Conservation (phyloP, 2,329 filamentous ascomycete genomes). For the Fulvia fulva region DNA sequence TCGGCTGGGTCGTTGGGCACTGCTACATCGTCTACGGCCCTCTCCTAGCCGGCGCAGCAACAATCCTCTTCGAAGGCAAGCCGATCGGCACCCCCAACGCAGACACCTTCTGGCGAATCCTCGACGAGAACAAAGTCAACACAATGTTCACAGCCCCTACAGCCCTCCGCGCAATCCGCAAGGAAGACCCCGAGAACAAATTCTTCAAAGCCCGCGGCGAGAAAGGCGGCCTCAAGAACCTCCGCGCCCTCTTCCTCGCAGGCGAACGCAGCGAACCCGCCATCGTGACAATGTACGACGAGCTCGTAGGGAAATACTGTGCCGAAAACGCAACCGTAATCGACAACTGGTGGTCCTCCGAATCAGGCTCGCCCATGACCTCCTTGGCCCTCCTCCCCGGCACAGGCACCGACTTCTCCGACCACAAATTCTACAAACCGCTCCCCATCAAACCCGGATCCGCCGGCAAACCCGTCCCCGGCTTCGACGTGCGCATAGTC, state of each 20-base stretch:
- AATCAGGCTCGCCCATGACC: conserved; percentile 66
- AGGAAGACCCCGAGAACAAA: conserved; percentile 74
- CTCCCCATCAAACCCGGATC: conserved; percentile 73
- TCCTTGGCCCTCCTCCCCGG: conserved; percentile 62
- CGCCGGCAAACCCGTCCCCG: conserved; percentile 86
- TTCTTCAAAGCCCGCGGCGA: conserved; percentile 61
- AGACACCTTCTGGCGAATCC: conserved; percentile 79
- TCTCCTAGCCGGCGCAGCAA: conserved; percentile 77
- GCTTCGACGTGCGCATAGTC: conserved; percentile 81
- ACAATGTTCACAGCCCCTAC: conserved; percentile 82
- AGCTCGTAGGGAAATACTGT: conserved; percentile 63
- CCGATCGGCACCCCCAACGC: conserved; percentile 85
- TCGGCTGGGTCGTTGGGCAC: conserved; percentile 87
- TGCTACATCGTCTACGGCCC: conserved; percentile 88
- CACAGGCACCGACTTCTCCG: conserved; percentile 53
- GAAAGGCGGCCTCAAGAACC: conserved; percentile 64
- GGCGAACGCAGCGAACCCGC: conserved; percentile 86
- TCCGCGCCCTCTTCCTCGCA: conserved; percentile 76
- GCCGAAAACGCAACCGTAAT: conserved; percentile 60
- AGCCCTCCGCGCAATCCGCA: conserved; percentile 79
- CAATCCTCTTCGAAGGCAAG: conserved; percentile 90
- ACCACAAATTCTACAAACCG: conserved; percentile 43
- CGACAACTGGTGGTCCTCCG: conserved; percentile 73
- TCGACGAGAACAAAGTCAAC: conserved; percentile 82
- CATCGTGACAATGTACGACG: conserved; percentile 76